Conservation (phyloP, 306 rosid genomes). For the Delonix regia region DNA sequence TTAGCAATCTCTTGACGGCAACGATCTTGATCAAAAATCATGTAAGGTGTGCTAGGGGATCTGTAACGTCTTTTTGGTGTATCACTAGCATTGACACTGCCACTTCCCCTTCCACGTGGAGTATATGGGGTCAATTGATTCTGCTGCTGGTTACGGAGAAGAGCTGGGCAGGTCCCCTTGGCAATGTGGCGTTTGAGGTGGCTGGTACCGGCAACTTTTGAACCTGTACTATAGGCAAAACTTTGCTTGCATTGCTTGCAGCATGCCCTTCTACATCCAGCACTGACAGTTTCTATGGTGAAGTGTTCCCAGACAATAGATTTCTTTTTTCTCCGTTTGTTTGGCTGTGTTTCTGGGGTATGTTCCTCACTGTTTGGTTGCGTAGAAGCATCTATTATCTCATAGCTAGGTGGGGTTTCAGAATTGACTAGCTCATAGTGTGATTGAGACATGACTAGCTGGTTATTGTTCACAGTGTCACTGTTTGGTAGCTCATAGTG, state of each 20-base stretch:
- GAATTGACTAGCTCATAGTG: slow-evolving; percentile 36
- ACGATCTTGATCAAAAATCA: slow-evolving; percentile 75
- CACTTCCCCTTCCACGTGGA: slow-evolving; percentile 57
- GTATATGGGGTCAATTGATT: slow-evolving; percentile 68
- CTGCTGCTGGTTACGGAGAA: slow-evolving; percentile 72
- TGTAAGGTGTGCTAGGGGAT: slow-evolving; percentile 64
- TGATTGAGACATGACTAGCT: slow-evolving; percentile 39
- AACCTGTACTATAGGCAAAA: slow-evolving; percentile 96
- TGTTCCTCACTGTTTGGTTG: slow-evolving; percentile 53
- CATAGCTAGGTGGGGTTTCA: slow-evolving; percentile 7
- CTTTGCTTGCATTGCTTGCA: slow-evolving; percentile 94
- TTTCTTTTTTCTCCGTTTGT: slow-evolving; percentile 90
- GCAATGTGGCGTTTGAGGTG: slow-evolving; percentile 97
- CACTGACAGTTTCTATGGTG: slow-evolving; percentile 80
- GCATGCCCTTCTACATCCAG: slow-evolving; percentile 94
- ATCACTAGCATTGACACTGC: slow-evolving; percentile 46
- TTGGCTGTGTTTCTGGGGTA: slow-evolving; percentile 74
- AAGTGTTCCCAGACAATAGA: slow-evolving; percentile 98
- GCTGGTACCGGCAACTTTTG: slow-evolving; percentile 96
- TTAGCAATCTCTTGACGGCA: slow-evolving; percentile 92
- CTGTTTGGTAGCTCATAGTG: slow-evolving; percentile 44
- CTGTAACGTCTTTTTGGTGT: slow-evolving; percentile 83
- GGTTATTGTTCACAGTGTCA: slow-evolving; percentile 40
- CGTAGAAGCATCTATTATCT: slow-evolving; percentile 40
- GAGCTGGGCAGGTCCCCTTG: slow-evolving; percentile 85